Base-by-base conservation (phyloP, 2,329 filamentous ascomycete genomes). In the Colletotrichum sp. region DNA sequence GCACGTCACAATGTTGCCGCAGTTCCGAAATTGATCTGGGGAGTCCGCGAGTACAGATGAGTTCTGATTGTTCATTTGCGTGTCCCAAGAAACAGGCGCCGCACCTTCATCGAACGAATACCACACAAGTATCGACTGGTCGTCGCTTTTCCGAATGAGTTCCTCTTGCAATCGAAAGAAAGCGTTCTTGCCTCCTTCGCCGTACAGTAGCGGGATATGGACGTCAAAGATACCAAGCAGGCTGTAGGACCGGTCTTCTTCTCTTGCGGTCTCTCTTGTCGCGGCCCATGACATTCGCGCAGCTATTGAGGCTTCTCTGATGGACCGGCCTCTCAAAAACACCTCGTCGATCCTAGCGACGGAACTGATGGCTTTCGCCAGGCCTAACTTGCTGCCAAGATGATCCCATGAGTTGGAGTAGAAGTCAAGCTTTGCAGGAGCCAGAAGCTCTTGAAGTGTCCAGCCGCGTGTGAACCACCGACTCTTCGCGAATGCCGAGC, bases 361-460 rank as follows among this genome's bases (percentile, higher is more conserved):
- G 18, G 12, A 14, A 8, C 67, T 60, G 32, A 61, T 61, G 16
- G 21, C 8, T 14, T 60, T 26, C 30, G 8, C 30, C 14, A 59
- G 13, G 9, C 39, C 8, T 21, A 8, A n/a, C 28, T 36, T 69
- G 67, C 30, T 60, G 10, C 57, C 52, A 9, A 43, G 30, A 28
- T 6, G 13, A 3, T 7, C 3, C 55, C 32, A 61, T 6, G 13
- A 24, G 1, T 6, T 18, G 2, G 43, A 26, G 24, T 72, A 82
- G 64, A 82, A 83, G 3, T 65, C 52, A 2, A 83, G n/a, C 0
- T 68, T 14, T 2, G 10, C 24, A 0, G 79, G 80, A 2, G 81
- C 81, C 3, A 82, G 69, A 9, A 82, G 81, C 32, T 80, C 79
- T 32, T 81, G 78, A 4, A 80, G 18, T 7, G 80, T 79, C 79